A percentile compares a stretch with the other conserved stretches of the same genome.
phyloP scores from a whole-genome alignment of 805 yeast species.

The Lipomyces sp. region DNA sequence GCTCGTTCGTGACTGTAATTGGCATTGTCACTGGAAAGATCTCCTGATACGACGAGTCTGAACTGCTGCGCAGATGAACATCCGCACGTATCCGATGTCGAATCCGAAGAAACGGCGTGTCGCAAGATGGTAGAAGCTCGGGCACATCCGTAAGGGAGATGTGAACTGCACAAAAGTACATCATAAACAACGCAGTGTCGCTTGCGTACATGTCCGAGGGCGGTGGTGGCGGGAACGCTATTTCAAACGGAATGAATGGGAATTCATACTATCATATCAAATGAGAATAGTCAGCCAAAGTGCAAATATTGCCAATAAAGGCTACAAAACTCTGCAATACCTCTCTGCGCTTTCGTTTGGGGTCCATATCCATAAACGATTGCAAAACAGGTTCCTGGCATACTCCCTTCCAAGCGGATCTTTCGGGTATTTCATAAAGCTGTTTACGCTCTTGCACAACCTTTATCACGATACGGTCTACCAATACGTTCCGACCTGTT shows the following conservation, averaged over 20 bases:
- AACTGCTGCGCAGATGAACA: background rate
- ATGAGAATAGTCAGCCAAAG: no score
- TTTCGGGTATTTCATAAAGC: background rate
- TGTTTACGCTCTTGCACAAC: constrained; percentile 3
- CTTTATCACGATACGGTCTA: background rate
- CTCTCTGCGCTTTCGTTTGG: no score
- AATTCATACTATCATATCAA: no score
- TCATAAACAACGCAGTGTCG: background rate
- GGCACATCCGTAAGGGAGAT: background rate
- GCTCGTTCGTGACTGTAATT: background rate
- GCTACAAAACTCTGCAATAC: no score
- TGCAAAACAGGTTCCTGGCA: no score
- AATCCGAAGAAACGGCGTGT: constrained; percentile 5
- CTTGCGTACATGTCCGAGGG: background rate
- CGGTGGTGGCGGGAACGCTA: constrained; percentile 5
- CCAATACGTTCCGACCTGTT: background rate
- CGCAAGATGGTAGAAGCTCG: constrained; percentile 3
- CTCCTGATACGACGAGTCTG: background rate
- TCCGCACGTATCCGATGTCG: constrained; percentile 1
- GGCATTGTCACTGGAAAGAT: constrained; percentile 1
- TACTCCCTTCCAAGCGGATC: background rate
- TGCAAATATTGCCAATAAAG: no score
- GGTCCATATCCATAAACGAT: no score
- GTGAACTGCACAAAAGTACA: background rate
- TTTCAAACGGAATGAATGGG: background rate